Percentiles rank a stretch among this genome's conserved stretches.
Evolutionary conservation across 306 rosid species (phyloP).

Genomic region (Vigna reflexopilosa): DNA sequence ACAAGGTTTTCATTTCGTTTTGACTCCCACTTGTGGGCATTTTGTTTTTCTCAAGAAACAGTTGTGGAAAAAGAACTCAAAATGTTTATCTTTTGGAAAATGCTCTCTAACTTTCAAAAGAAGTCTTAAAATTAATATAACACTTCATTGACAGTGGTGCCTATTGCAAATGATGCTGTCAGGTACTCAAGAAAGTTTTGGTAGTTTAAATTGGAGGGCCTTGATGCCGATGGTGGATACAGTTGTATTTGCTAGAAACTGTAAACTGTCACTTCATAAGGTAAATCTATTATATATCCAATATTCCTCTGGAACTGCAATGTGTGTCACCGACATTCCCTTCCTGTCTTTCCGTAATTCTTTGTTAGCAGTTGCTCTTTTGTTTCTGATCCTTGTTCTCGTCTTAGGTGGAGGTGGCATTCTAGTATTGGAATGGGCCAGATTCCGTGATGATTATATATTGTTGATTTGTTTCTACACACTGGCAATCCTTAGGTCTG

Average conservation of each 20-base stretch:
- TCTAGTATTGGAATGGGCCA: conserved; percentile 46
- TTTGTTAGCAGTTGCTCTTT: conserved; percentile 31
- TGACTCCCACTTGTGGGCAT: conserved; percentile 22
- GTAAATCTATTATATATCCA: conserved; percentile 50
- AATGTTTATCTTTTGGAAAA: conserved; percentile 15
- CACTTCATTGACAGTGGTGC: conserved; percentile 29
- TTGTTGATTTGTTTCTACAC: conserved; percentile 53
- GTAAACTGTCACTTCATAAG: conserved; percentile 39
- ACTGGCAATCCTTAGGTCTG: conserved; percentile 53
- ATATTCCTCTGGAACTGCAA: conserved; percentile 40
- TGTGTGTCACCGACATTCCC: conserved; percentile 42
- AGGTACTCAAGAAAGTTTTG: conserved; percentile 38
- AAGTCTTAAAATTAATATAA: conserved; percentile 19
- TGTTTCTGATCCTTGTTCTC: conserved; percentile 54
- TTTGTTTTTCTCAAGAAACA: conserved; percentile 18
- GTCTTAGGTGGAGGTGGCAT: conserved; percentile 53
- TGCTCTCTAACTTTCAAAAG: neutral
- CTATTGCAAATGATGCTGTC: conserved; percentile 37
- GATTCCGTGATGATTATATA: conserved; percentile 47
- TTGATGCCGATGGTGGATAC: conserved; percentile 49
- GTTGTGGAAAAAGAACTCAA: neutral
- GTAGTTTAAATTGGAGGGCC: conserved; percentile 28
- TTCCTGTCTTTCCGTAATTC: conserved; percentile 47
- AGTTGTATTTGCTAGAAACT: conserved; percentile 34
- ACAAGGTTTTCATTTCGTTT: conserved; percentile 13